phyloP scores from a whole-genome alignment of 306 rosid species.

The Trifolium fragiferum region DNA sequence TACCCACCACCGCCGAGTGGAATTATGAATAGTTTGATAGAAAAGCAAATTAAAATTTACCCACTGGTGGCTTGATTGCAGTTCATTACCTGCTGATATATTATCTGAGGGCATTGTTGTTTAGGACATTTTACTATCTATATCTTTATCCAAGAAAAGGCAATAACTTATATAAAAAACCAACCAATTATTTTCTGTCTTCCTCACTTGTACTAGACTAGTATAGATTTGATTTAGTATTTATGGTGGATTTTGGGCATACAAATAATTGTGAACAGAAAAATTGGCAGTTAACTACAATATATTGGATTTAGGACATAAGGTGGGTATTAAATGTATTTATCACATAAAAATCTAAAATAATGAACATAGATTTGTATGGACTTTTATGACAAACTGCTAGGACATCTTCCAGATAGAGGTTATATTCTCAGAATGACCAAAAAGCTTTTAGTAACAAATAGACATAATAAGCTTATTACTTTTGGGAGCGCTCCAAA shows the following conservation, averaged over 20 bases:
- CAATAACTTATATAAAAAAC: slow-evolving; percentile 23
- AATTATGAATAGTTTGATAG: slow-evolving; percentile 8
- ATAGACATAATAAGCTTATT: not conserved
- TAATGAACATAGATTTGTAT: not conserved
- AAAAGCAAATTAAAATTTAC: slow-evolving; percentile 10
- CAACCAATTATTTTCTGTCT: not conserved
- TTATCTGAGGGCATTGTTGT: not conserved
- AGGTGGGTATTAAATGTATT: slow-evolving; percentile 1
- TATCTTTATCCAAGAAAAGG: not conserved
- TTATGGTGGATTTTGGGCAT: not conserved
- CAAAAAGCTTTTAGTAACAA: not conserved
- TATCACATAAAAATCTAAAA: slow-evolving; percentile 19
- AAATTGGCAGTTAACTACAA: not conserved
- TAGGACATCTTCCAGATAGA: not conserved
- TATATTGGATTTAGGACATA: slow-evolving; percentile 12
- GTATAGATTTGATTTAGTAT: slow-evolving; percentile 17
- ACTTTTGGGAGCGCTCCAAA: slow-evolving; percentile 24
- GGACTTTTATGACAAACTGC: slow-evolving; percentile 12
- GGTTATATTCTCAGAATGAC: slow-evolving; percentile 23
- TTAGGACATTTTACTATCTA: not conserved
- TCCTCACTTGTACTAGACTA: not conserved
- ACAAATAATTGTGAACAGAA: not conserved
- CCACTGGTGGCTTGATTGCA: slow-evolving; percentile 11
- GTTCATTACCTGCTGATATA: not conserved
- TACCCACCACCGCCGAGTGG: not conserved